Conservation (phyloP, 2,329 filamentous ascomycete species). For the Fusarium equiseti region DNA sequence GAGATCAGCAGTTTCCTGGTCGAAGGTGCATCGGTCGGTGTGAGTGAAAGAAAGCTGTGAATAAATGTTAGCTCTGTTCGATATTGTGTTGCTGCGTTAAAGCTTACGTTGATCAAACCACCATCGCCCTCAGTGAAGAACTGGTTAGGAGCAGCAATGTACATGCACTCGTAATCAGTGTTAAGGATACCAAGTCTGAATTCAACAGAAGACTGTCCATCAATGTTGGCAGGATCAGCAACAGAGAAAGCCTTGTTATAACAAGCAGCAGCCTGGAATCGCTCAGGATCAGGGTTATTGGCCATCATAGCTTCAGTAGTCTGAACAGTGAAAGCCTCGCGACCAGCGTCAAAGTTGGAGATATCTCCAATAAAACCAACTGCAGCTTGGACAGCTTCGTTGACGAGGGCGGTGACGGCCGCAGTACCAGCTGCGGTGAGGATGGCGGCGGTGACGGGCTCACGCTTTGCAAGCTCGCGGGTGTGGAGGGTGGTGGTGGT, state of each 20-base stretch:
- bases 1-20: constrained; percentile 6
- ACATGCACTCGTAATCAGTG: constrained; percentile 25
- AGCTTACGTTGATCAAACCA: constrained; percentile 20
- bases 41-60: constrained; percentile 2
- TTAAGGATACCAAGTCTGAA: constrained; percentile 7
- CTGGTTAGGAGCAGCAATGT: constrained; percentile 18
- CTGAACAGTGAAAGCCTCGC: constrained; percentile 5
- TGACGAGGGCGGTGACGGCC: neutral
- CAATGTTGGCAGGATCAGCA: constrained; percentile 15
- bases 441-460: neutral
- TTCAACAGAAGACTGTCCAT: constrained; percentile 14
- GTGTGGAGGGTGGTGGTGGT: constrained; percentile 7
- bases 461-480: neutral
- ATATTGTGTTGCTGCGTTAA: too few species aligned
- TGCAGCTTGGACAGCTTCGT: neutral
- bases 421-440: constrained; percentile 16
- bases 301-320: constrained; percentile 15
- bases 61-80: accelerated
- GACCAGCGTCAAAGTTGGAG: constrained; percentile 10
- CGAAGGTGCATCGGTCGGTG: constrained; percentile 12
- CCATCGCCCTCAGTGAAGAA: constrained; percentile 13
- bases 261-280: constrained; percentile 12
- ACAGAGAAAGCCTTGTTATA: constrained; percentile 10
- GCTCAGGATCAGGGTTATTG: neutral
- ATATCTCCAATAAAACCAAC: constrained; percentile 4